Evolutionary conservation across 768 basidiomycete genomes (phyloP).

Genomic region (Macrocybe gigantea): DNA sequence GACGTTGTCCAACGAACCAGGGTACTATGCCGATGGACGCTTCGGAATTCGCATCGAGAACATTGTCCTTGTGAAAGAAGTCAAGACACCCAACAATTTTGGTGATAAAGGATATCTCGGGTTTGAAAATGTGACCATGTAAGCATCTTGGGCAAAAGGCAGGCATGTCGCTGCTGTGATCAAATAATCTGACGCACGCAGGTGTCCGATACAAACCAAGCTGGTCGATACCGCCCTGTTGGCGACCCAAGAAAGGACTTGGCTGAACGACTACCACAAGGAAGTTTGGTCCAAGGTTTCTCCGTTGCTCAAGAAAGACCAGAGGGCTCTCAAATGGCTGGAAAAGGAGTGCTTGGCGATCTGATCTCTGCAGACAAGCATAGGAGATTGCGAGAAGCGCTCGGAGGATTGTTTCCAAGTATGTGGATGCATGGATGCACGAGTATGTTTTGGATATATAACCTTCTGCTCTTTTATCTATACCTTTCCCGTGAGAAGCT

Average conservation of each 20-base stretch:
- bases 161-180: too few species aligned
- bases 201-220: conserved; percentile 86
- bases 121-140: conserved; percentile 89
- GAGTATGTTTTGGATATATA: too few species aligned
- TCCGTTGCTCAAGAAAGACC: conserved; percentile 61
- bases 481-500: too few species aligned
- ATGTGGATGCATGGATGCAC: too few species aligned
- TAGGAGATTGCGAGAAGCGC: conserved; percentile 3
- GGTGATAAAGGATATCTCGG: conserved; percentile 79
- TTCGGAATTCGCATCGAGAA: conserved; percentile 95
- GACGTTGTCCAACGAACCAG: conserved; percentile 93
- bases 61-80: conserved; percentile 72
- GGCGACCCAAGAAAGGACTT: conserved; percentile 58
- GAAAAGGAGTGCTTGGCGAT: conserved; percentile 48
- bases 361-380: conserved; percentile 9
- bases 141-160: conserved; percentile 14
- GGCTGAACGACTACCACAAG: conserved; percentile 82
- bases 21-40: conserved; percentile 85
- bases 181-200: conserved; percentile 8
- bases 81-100: conserved; percentile 69
- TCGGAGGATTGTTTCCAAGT: not conserved
- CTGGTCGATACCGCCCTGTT: conserved; percentile 65
- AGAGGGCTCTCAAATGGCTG: conserved; percentile 57
- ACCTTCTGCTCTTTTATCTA: too few species aligned
- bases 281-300: conserved; percentile 70